Base-by-base conservation (phyloP, 2,329 filamentous ascomycete genomes). In the Fusarium pininemorale region DNA sequence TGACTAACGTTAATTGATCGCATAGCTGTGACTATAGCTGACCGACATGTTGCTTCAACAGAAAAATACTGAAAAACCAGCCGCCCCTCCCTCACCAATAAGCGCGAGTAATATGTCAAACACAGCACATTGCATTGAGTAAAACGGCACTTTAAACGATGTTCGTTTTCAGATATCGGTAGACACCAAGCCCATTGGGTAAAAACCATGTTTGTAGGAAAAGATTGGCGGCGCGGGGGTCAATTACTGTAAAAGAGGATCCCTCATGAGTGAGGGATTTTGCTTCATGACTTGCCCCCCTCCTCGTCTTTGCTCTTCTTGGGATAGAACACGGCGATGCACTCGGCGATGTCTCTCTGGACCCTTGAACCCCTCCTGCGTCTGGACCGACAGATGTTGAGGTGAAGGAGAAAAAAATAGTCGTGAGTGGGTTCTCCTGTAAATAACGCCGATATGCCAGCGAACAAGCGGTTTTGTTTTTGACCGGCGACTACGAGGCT, bases 201-300 rank as follows among this genome's bases (percentile, higher is more conserved):
- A 65, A 69, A 74, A 69, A 69, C 30, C 51, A n/a, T 61, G 38
- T 26, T 41, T 53, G 42, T 73, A 41, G 68, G 63, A 55, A 41
- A 55, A 60, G 32, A 55, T 60, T 61, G 44, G 54, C 47, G 55
- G 71, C 71, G 72, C 71, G 67, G 69, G 75, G 66, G 69, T 55
- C 51, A 41, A 28, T 55, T 47, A 22, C 38, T 30, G 45, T 24
- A 66, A 67, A 70, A 56, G 65, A 73, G 55, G 62, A 66, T 41
- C 16, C 53, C 66, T 70, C 60, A 70, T 66, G 20, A 42, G 39
- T 77, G 75, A 77, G 75, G 75, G 66, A 77, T 77, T 77, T 70
- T 75, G 76, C 65, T 66, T 57, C 63, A 24, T 71, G 61, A 41
- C 54, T 67, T 22, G n/a, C 42, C 41, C 37, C 38, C 53, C 60